A percentile compares a stretch with the other conserved stretches of the same genome.
These are phyloP conservation scores for Amaranthus tricolor DNA, from an alignment of 179 eudicot genomes.

Conservation along the genomic window DNA sequence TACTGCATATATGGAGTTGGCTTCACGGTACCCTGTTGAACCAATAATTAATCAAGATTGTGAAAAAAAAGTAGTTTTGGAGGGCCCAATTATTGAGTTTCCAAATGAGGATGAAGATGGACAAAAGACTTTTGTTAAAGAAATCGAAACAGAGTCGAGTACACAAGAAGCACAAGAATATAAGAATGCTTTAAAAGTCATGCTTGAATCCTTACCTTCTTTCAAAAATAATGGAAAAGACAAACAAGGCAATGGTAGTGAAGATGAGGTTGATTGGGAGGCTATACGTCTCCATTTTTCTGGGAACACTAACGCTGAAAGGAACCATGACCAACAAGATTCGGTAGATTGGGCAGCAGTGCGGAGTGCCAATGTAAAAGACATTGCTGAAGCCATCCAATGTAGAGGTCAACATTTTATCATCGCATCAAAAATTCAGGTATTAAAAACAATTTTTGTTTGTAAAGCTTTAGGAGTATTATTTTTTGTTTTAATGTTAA, in stretches of 20 bases:
- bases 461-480: background rate
- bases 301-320: conserved; percentile 18
- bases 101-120: conserved; percentile 24
- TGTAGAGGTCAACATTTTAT: conserved; percentile 65
- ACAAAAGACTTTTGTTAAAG: background rate
- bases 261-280: conserved; percentile 28
- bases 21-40: conserved; percentile 55
- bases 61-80: conserved; percentile 15
- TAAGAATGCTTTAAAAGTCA: conserved; percentile 20
- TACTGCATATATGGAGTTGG: conserved; percentile 68
- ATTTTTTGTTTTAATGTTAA: background rate
- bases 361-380: conserved; percentile 46
- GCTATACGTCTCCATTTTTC: conserved; percentile 19
- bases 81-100: conserved; percentile 14
- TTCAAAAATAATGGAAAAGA: conserved; percentile 18
- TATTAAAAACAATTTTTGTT: conserved; percentile 17
- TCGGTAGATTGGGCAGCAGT: conserved; percentile 78
- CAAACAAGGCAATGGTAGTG: conserved; percentile 8
- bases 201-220: conserved; percentile 12
- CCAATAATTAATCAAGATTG: conserved; percentile 16
- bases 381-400: conserved; percentile 52
- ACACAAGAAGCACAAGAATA: conserved; percentile 6
- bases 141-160: background rate
- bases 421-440: conserved; percentile 70
- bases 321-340: conserved; percentile 43